phyloP scores from a whole-genome alignment of 768 basidiomycete species.

The Agrocybe pediades region DNA sequence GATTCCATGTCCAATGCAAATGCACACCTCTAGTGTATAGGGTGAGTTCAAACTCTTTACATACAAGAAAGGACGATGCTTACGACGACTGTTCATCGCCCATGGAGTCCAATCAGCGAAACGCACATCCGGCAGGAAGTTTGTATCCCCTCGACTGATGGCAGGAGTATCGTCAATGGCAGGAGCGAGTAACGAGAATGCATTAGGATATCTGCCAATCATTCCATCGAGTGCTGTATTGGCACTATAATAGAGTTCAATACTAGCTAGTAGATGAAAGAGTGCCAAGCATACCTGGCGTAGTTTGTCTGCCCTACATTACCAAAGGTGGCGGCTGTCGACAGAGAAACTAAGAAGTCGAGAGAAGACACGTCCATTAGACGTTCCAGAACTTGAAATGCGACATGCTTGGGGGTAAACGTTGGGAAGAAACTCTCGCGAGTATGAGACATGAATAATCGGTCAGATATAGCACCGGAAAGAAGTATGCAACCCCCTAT shows the following conservation, averaged over 20 bases:
- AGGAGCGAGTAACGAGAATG: not conserved
- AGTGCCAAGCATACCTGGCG: not conserved
- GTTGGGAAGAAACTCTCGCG: not conserved
- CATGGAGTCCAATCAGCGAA: slow-evolving; percentile 1
- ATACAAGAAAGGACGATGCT: not conserved
- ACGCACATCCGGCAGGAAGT: not conserved
- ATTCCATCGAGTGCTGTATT: not conserved
- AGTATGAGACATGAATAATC: not conserved
- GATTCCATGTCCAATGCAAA: not conserved
- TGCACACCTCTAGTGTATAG: not conserved
- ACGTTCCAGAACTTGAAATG: not conserved
- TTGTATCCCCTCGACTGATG: not conserved
- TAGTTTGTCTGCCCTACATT: slow-evolving; percentile 3
- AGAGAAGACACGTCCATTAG: not conserved
- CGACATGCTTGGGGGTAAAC: not conserved
- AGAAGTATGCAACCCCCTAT: not conserved
- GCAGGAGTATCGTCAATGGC: not conserved
- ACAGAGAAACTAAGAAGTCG: not conserved
- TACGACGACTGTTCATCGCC: not conserved
- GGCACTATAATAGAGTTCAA: not conserved
- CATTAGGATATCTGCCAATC: not conserved
- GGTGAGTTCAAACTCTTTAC: too few relatives aligned
- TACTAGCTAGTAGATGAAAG: too few relatives aligned
- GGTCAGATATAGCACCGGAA: not conserved
- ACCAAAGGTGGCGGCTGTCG: slow-evolving; percentile 1